Conservation (phyloP, 768 basidiomycete genomes). For the Lactifluus hygrophoroides region DNA sequence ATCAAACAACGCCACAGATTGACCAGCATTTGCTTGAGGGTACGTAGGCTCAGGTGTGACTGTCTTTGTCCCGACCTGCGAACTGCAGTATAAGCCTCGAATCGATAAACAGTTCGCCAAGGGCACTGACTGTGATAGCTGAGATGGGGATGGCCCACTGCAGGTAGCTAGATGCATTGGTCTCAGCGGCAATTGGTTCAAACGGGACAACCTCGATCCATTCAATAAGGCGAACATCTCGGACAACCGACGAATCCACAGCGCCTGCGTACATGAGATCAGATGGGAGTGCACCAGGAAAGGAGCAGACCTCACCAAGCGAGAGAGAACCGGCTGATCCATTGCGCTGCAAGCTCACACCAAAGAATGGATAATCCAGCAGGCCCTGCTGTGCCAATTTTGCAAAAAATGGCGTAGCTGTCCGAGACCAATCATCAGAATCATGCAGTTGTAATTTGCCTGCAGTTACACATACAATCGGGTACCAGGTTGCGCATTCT, state of each 20-base stretch:
- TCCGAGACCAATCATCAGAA: neutral
- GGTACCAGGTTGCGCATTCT: conserved; percentile 38
- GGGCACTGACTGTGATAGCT: conserved; percentile 40
- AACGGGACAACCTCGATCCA: conserved; percentile 77
- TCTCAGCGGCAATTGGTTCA: conserved; percentile 49
- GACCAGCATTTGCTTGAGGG: conserved; percentile 42
- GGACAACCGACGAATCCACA: conserved; percentile 61
- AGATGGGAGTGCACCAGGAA: neutral
- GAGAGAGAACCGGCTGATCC: conserved; percentile 49
- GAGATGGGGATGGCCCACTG: conserved; percentile 65
- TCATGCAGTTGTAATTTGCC: neutral
- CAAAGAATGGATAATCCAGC: conserved; percentile 69
- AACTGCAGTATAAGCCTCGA: neutral
- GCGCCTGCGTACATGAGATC: conserved; percentile 48
- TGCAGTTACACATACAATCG: conserved; percentile 37
- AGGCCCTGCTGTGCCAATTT: conserved; percentile 53
- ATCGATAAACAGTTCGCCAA: neutral
- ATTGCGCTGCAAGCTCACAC: conserved; percentile 55
- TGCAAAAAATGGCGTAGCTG: conserved; percentile 63
- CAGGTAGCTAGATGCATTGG: conserved; percentile 59
- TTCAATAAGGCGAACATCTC: conserved; percentile 46
- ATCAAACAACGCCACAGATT: conserved; percentile 63
- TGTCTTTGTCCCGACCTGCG: conserved; percentile 3
- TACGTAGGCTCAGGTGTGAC: conserved; percentile 59
- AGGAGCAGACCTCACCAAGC: conserved; percentile 38